Conservation (phyloP, 306 rosid species). For the Begonia peltatifolia region DNA sequence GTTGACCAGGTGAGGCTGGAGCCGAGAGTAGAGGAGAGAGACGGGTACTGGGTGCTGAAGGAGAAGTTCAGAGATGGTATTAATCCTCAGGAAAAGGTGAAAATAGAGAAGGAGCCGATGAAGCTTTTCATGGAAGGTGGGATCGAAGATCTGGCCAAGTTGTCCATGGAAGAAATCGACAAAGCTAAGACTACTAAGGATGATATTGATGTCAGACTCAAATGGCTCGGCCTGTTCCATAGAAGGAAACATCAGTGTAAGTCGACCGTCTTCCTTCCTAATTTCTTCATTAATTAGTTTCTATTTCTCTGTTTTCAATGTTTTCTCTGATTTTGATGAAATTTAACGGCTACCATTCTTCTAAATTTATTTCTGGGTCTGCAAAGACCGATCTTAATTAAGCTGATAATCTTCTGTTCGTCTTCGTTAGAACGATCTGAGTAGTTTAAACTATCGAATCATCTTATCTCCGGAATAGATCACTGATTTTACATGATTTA, state of each 20-base stretch:
- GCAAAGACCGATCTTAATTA: too few relatives aligned
- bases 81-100: slow-evolving; percentile 68
- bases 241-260: slow-evolving; percentile 82
- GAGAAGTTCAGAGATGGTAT: slow-evolving; percentile 60
- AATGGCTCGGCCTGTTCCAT: slow-evolving; percentile 96
- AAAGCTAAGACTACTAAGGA: slow-evolving; percentile 43
- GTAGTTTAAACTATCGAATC: too few relatives aligned
- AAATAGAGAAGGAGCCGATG: slow-evolving; percentile 77
- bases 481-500: too few relatives aligned
- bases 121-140: slow-evolving; percentile 68
- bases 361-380: too few relatives aligned
- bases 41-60: slow-evolving; percentile 69
- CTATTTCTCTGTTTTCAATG: too few relatives aligned
- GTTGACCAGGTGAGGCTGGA: slow-evolving; percentile 43
- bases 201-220: slow-evolving; percentile 90
- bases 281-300: too few relatives aligned
- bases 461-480: too few relatives aligned
- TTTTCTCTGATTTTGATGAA: too few relatives aligned
- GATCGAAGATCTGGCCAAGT: slow-evolving; percentile 48
- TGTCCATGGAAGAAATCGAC: slow-evolving; percentile 65
- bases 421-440: too few relatives aligned
- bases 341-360: too few relatives aligned
- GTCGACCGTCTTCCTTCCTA: too few relatives aligned
- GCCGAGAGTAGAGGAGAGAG: slow-evolving; percentile 62
- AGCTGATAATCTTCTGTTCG: too few relatives aligned